phyloP scores from a whole-genome alignment of 2,329 filamentous ascomycete species.

The Corinectria fuckeliana region DNA sequence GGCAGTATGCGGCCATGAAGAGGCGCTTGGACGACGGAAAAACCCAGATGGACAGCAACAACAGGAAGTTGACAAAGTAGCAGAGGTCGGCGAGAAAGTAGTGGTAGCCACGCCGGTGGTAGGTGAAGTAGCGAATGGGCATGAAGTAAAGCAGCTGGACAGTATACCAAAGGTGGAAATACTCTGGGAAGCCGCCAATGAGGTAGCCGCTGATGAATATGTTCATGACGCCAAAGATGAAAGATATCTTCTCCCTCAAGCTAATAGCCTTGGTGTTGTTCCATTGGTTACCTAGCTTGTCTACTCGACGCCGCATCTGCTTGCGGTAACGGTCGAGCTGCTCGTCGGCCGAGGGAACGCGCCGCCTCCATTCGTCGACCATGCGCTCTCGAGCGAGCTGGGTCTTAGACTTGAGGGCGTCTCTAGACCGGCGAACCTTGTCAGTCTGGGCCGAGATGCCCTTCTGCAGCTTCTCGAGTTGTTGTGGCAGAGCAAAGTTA shows the following conservation, averaged over 20 bases:
- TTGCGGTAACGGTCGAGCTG: constrained; percentile 89
- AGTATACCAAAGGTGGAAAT: constrained; percentile 94
- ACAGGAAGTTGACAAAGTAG: constrained; percentile 94
- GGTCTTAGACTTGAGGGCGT: constrained; percentile 78
- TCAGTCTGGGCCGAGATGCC: constrained; percentile 83
- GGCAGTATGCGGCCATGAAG: constrained; percentile 89
- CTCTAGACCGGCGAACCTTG: constrained; percentile 82
- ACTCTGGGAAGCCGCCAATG: constrained; percentile 82
- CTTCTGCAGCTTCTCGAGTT: constrained; percentile 88
- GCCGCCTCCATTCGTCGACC: constrained; percentile 89
- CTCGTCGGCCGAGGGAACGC: constrained; percentile 86
- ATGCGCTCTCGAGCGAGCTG: constrained; percentile 85
- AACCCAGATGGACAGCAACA: constrained; percentile 83
- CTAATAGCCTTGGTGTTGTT: constrained; percentile 90
- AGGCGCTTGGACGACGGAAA: constrained; percentile 91
- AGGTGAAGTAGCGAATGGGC: constrained; percentile 92
- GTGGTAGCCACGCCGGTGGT: constrained; percentile 90
- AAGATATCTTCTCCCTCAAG: constrained; percentile 89
- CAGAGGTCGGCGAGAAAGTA: constrained; percentile 98
- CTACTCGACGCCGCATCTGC: constrained; percentile 88
- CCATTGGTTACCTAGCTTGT: constrained; percentile 84
- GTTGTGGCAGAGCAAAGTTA: constrained; percentile 88
- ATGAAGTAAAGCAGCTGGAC: constrained; percentile 90
- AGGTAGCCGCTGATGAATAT: constrained; percentile 97
- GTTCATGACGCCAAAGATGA: constrained; percentile 95